Base-by-base conservation (phyloP, 768 basidiomycete species). In the Lentinula guzmanii region DNA sequence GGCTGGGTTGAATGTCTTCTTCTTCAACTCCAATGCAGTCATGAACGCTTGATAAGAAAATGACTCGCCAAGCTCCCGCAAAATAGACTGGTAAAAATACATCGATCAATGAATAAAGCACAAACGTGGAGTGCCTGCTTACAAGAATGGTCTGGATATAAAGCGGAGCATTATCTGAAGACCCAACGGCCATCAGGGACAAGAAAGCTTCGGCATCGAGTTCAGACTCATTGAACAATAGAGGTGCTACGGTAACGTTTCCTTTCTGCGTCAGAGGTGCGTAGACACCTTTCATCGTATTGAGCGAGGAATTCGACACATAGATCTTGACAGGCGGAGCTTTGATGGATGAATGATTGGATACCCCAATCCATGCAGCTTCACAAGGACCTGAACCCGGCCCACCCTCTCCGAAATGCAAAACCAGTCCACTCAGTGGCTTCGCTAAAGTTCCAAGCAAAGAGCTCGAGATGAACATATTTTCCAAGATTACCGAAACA, bases 341-440 rank as follows among this genome's bases (percentile, higher is more conserved):
- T 13, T 66, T 65, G 5, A 78, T 65, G 45, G 61, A 69, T 1
- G 72, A 65, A 15, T 63, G 65, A 15, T 71, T 66, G 0, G 81
- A 70, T 0, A 73, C 67, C 0, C 77, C 81, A 0, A 86, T 65
- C 81, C 83, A 90, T 1, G 86, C 86, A 0, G 86, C 85, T 69
- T 90, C 89, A 60, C 82, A 82, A 0, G 89, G 88, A 18, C 79
- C 75, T 0, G 84, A 76, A 45, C 71, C 72, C 0, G 78, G 68
- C 1, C 89, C 89, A 6, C 86, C 86, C 69, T 88, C 87, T 0
- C 89, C 86, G 52, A 85, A 85, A 67, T 90, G 87, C 5, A 90
- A 78, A 2, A 90, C 83, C 0, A 91, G 75, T 0, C 87, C 89
- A 4, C 77, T 76, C 0, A 91, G 76, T 0, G 87, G 74, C 62